A percentile compares a stretch with the other conserved stretches of the same genome.
Conservation (phyloP, 495 filamentous ascomycete genomes). For the Penicillium cataractarum region DNA sequence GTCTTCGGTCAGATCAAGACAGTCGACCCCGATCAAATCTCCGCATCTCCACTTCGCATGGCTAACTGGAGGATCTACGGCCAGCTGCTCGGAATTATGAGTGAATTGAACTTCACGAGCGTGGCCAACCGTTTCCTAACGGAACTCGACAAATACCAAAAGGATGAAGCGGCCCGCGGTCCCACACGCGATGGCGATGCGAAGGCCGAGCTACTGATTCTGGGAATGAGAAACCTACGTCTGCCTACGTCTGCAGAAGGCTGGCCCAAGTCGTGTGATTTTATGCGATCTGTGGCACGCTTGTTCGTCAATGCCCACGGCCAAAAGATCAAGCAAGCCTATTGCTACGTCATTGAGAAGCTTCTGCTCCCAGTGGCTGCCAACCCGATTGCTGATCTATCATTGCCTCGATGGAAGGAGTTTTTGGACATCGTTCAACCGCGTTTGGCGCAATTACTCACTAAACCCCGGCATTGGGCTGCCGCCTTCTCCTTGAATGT, state of each 20-base stretch:
- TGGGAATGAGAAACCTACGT: conserved; percentile 87
- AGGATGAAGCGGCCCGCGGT: conserved; percentile 68
- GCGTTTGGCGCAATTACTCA: conserved; percentile 77
- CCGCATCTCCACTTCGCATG: conserved; percentile 76
- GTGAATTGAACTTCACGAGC: conserved; percentile 81
- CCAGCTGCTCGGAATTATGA: conserved; percentile 92
- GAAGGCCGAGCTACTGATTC: conserved; percentile 79
- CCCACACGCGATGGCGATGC: conserved; percentile 71
- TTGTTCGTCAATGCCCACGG: conserved; percentile 85
- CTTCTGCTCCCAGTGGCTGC: conserved; percentile 87
- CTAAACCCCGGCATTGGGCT: conserved; percentile 89
- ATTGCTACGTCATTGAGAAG: conserved; percentile 86
- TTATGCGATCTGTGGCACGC: conserved; percentile 76
- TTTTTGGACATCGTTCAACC: conserved; percentile 76
- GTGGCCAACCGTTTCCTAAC: conserved; percentile 79
- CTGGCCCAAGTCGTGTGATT: conserved; percentile 87
- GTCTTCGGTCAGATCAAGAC: conserved; percentile 90
- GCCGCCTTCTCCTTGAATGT: conserved; percentile 84
- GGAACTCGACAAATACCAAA: conserved; percentile 77
- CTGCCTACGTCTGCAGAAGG: conserved; percentile 69
- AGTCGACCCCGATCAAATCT: conserved; percentile 81
- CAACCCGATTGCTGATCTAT: conserved; percentile 70
- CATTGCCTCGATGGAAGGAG: conserved; percentile 80
- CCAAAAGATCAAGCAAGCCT: conserved; percentile 85
- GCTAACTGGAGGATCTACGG: conserved; percentile 95